A percentile compares a stretch with the other conserved stretches of the same genome.
Evolutionary conservation across 208 protist species (phyloP).

Genomic region (Wallacemonas sp.): DNA sequence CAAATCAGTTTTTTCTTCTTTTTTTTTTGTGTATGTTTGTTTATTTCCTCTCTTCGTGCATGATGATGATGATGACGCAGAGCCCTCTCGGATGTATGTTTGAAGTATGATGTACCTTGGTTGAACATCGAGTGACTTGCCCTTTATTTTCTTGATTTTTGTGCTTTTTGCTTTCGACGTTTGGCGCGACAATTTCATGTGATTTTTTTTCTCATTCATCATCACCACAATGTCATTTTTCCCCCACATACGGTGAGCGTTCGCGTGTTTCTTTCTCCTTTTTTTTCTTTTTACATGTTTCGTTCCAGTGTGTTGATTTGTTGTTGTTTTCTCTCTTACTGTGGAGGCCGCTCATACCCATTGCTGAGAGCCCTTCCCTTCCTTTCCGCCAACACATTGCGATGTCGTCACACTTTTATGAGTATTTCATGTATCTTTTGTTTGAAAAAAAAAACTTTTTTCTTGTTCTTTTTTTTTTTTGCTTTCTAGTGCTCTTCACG

Average conservation of each 20-base stretch:
- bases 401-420: not conserved
- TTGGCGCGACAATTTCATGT: too few species aligned
- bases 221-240: too few species aligned
- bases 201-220: too few species aligned
- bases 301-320: conserved; percentile 1
- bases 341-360: too few species aligned
- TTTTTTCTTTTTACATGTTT: conserved; percentile 1
- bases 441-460: not conserved
- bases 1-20: conserved; percentile 15
- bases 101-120: too few species aligned
- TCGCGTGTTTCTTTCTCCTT: too few species aligned
- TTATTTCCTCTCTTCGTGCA: not conserved
- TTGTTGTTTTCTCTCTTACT: conserved; percentile 3
- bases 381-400: not conserved
- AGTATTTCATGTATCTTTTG: not conserved
- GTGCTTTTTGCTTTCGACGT: too few species aligned
- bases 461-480: conserved; percentile 9
- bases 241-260: too few species aligned
- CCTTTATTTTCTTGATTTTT: conserved; percentile 14
- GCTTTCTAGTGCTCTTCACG: not conserved
- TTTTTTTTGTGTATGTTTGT: conserved; percentile 11
- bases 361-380: not conserved
- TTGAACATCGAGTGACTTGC: not conserved
- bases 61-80: too few species aligned
- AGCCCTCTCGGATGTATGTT: too few species aligned